Conservation (phyloP, 1,139 yeast species). For the Lodderomyces pseudojiufengensis region DNA sequence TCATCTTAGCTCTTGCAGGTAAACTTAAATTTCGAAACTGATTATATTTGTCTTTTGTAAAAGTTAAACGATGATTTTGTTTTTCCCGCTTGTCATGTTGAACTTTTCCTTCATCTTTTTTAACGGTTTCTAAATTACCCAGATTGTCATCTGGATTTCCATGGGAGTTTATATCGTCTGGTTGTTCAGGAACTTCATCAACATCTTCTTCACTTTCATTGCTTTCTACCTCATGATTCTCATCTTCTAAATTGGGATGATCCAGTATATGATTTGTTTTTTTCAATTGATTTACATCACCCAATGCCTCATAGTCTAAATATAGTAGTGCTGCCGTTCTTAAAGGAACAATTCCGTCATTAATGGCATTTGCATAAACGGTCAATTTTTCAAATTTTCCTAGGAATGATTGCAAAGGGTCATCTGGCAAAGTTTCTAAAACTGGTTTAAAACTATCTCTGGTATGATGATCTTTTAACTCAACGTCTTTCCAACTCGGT, state of each 20-base stretch:
- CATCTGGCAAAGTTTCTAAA: constrained; percentile 69
- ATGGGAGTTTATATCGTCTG: background rate
- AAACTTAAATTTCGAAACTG: constrained; percentile 20
- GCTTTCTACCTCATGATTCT: constrained; percentile 12
- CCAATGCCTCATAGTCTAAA: constrained; percentile 43
- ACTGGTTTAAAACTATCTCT: constrained; percentile 50
- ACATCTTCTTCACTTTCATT: constrained; percentile 11
- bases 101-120: constrained; percentile 5
- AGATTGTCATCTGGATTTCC: constrained; percentile 8
- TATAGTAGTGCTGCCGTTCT: constrained; percentile 54
- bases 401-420: constrained; percentile 69
- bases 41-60: constrained; percentile 5
- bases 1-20: constrained; percentile 13
- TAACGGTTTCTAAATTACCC: background rate
- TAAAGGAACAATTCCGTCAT: constrained; percentile 92
- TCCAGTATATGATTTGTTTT: constrained; percentile 13
- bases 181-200: constrained; percentile 13
- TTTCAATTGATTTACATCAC: constrained; percentile 29
- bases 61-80: constrained; percentile 5
- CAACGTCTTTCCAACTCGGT: constrained; percentile 17
- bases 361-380: constrained; percentile 74
- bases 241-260: constrained; percentile 13
- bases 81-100: background rate
- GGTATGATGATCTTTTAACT: constrained; percentile 9
- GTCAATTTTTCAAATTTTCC: constrained; percentile 64